Evolutionary conservation across 148 eudicot genomes (phyloP), one percentile per base, ranked within the genome.

Genomic region (Agrostemma githago): DNA sequence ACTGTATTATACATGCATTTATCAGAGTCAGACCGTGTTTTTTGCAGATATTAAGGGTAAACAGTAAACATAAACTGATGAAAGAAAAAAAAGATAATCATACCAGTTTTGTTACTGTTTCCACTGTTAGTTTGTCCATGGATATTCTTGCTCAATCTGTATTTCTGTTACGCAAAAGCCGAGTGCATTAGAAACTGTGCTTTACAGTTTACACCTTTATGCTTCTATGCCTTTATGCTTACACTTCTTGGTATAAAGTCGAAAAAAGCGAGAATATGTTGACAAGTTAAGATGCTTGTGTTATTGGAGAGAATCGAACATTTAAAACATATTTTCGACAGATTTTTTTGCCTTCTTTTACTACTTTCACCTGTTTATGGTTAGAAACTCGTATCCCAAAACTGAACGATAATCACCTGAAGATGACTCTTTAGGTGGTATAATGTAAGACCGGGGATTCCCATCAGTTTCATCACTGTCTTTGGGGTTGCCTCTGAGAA

Each of bases 381-480:
- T 66, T 48, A 48, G 54, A 48, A 48, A 48, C 54, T 48, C 54
- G 54, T 46, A 3, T 6, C 8, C 51, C 2, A 6, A 46, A 46
- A 46, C 0, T 46, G 51, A 2, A 48, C 9, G 43, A 72, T 72
- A n/a, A 62, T 77, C 68, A 93, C 98, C 96, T 93, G 98, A 78
- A 93, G 94, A 79, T 93, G 98, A 79, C 98, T 93, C 83, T 93
- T 93, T 57, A 93, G 84, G 81, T 93, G 98, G 84, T 93, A 93
- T 72, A 93, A 86, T 37, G 98, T 93, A 8, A 93, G 88, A 44
- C 98, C 98, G 37, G 87, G 98, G 78, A 93, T 88, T 58, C 96
- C 98, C 98, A 93, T 93, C 51, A 85, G 88, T 83, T 93, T 93
- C 85, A 93, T 80, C 72, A 93, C 98, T 67, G 96, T 82, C 82